A percentile compares a stretch with the other conserved stretches of the same genome.
Conservation (phyloP, 2,329 filamentous ascomycete species). For the Bipolaris cookei region DNA sequence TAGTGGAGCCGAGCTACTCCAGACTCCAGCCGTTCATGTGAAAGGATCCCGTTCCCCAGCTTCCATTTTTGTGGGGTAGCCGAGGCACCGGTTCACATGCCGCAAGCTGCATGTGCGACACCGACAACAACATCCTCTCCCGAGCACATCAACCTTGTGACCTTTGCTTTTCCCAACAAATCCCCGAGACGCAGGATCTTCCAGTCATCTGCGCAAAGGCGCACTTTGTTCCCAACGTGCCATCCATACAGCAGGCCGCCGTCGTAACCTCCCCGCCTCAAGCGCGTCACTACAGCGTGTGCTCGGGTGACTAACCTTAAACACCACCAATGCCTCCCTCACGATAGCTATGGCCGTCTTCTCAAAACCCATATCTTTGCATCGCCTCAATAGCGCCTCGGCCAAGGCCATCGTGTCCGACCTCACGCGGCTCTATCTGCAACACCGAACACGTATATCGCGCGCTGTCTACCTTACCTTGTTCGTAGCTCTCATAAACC, state of each 20-base stretch:
- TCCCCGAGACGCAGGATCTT: not conserved
- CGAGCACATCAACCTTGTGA: slow-evolving; percentile 9
- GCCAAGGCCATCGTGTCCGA: slow-evolving; percentile 48
- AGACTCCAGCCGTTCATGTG: slow-evolving; percentile 8
- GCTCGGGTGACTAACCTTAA: slow-evolving; percentile 1
- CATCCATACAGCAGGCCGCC: not conserved
- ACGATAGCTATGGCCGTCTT: slow-evolving; percentile 50
- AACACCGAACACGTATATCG: slow-evolving; percentile 51
- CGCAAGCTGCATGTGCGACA: slow-evolving; percentile 11
- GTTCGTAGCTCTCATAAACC: slow-evolving; percentile 63
- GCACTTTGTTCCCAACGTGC: not conserved
- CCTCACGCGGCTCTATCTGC: slow-evolving; percentile 47
- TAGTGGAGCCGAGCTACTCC: not conserved
- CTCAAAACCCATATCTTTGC: slow-evolving; percentile 47
- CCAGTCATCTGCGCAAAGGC: not conserved
- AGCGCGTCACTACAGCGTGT: slow-evolving; percentile 8
- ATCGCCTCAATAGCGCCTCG: slow-evolving; percentile 40
- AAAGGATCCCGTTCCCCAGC: slow-evolving; percentile 15
- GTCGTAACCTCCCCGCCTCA: slow-evolving; percentile 1
- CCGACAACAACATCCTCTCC: slow-evolving; percentile 15
- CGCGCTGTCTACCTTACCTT: slow-evolving; percentile 51
- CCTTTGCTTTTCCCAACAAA: slow-evolving; percentile 17
- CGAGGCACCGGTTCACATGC: slow-evolving; percentile 33
- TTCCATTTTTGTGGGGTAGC: slow-evolving; percentile 28
- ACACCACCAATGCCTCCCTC: slow-evolving; percentile 25